Base-by-base conservation (phyloP, 1,284 basidiomycete species). In the Stereum hirsutum region DNA sequence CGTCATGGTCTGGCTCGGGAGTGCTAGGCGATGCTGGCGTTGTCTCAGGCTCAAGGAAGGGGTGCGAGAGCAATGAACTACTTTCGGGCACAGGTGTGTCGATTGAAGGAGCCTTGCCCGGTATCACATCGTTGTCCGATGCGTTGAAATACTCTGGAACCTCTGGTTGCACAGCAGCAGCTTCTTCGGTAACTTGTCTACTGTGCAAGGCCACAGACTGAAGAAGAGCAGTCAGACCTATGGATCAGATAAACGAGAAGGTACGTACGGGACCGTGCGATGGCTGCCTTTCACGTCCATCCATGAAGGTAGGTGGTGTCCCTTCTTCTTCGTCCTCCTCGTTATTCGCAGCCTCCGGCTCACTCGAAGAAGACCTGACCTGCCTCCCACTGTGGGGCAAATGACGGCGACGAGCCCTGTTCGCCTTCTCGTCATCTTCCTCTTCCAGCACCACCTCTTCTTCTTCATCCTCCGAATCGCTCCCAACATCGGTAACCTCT, bases 401-500 rank as follows among this genome's bases (percentile, higher is more conserved):
- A 5, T n/a, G 28, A 10, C 30, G 46, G 26, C 41, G 49, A 25
- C 42, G 39, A 6, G 35, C 24, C 19, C 39, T 41, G 20, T 43
- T 41, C n/a, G 36, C 34, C 7, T 36, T 41, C 7, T 46, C 37
- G 20, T 52, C 49, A 17, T 52, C 27, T 19, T 63, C 62, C 26
- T 57, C 59, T 21, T 62, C 61, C 14, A 56, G 44, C 21, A 38
- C 55, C 6, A 52, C 48, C 7, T 57, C 52, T 23, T 49, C 55
- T 25, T 52, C 57, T n/a, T 62, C 60, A n/a, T 52, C 48, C 17
- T 60, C 61, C 30, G 58, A 58, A 19, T 56, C 50, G 25, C 48
- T 55, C 24, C 43, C 49, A 5, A 39, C 32, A 25, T 43, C 39
- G 30, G 39, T 46, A n/a, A n/a, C n/a, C n/a, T n/a, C n/a, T 19